A percentile compares a stretch with the other conserved stretches of the same genome.
Evolutionary conservation across 2,329 filamentous ascomycete genomes (phyloP).

Genomic region (Phyllachora maydis): DNA sequence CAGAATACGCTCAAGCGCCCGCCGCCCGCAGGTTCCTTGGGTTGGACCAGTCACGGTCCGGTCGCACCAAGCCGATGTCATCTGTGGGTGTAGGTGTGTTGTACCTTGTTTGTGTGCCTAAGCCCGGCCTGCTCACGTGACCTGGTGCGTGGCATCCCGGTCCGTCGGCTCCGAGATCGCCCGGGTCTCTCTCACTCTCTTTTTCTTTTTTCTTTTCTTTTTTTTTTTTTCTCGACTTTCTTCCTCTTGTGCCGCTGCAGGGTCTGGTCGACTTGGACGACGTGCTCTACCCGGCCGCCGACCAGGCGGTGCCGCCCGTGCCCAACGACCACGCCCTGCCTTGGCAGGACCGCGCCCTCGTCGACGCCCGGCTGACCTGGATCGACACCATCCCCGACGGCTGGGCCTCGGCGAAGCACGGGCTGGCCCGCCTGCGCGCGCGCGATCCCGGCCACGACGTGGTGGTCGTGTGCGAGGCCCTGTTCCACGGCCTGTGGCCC

Average conservation of each 20-base stretch:
- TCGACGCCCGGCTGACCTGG: constrained; percentile 12
- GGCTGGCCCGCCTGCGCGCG: constrained; percentile 7
- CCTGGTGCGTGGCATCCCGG: no score
- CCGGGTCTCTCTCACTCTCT: no score
- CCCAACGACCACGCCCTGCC: constrained; percentile 7
- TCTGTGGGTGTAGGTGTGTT: no score
- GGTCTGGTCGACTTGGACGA: constrained; percentile 14
- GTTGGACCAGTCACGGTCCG: no score
- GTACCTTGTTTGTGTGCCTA: no score
- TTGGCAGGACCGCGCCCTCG: constrained; percentile 11
- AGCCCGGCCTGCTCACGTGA: no score
- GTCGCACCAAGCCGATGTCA: no score
- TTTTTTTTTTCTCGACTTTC: no score
- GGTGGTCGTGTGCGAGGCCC: constrained; percentile 13
- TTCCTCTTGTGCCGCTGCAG: constrained; percentile 12
- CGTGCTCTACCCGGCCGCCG: constrained; percentile 9
- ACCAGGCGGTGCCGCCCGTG: constrained; percentile 6
- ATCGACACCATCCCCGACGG: constrained; percentile 12
- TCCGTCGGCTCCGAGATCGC: no score
- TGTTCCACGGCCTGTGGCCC: constrained; percentile 15
- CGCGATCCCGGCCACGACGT: constrained; percentile 6
- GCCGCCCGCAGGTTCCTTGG: no score
- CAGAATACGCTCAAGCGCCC: no score
- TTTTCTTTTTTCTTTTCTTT: no score
- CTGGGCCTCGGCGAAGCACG: constrained; percentile 11